Evolutionary conservation across 305 asterid species (phyloP), one percentile per base, ranked within the genome.

Genomic region (Stenogyne calaminthoides): DNA sequence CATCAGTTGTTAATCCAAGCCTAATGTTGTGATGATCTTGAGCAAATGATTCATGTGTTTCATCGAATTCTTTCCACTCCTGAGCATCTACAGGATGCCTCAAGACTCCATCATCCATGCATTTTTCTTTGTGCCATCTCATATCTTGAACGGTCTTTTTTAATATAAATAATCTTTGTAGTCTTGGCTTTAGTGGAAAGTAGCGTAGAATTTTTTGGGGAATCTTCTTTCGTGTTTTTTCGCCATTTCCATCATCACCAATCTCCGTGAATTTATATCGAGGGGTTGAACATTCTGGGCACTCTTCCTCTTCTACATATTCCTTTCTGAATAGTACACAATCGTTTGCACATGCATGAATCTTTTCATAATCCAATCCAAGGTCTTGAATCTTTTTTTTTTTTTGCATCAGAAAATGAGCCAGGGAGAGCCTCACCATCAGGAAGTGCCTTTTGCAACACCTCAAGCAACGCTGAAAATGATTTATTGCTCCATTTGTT

Each of bases 31-130:
- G 62, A n/a, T 42, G 46, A 22, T 60, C 58, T 39, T 55, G 62
- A 1, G 64, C 52, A 52, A 69, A 52, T 2, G 55, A 54, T 7
- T 60, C 42, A 25, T 71, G 59, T 5, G 0, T 16, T 5, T 47
- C 16, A 6, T 71, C 51, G 16, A 71, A 71, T 16, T 42, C 60
- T 52, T 52, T 68, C 54, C 63, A 51, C 20, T 60, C 69, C 32
- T 46, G 49, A 27, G 37, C 76, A 44, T 71, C 75, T 5, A 14
- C 67, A 8, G 55, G 58, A 40, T 70, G 67, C 14, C 67, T 70
- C 0, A 52, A 2, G 1, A 25, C 29, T 25, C 29, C 29, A 25
- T 25, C 29, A 25, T 25, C 29, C 29, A 2, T 25, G 29, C 29
- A 3, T 2, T 25, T 25, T 25, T 25, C 29, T 25, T 25, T 25